A percentile compares a stretch with the other conserved stretches of the same genome.
Evolutionary conservation across 2,329 filamentous ascomycete species (phyloP).

Genomic region (Curvularia sp.): DNA sequence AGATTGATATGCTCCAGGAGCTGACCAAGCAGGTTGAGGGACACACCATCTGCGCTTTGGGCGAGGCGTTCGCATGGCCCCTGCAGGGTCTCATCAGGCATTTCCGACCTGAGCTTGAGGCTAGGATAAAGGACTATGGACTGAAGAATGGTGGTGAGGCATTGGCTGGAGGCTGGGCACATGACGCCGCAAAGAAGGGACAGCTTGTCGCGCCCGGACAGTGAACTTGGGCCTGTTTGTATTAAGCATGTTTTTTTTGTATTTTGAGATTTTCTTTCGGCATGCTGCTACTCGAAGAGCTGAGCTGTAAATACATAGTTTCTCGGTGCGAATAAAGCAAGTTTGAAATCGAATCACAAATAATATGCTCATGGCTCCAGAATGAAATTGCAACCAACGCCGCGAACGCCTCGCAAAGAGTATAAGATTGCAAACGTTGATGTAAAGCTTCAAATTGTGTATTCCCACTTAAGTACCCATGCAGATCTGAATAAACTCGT

Average conservation of each 20-base stretch:
- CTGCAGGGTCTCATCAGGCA: slow-evolving; percentile 98
- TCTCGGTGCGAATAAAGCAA: slow-evolving; percentile 38
- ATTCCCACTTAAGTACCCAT: slow-evolving; percentile 48
- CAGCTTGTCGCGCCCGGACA: slow-evolving; percentile 88
- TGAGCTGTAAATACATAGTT: slow-evolving; percentile 50
- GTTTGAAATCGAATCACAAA: slow-evolving; percentile 17
- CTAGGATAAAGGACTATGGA: slow-evolving; percentile 82
- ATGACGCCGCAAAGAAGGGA: slow-evolving; percentile 76
- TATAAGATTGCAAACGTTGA: background rate
- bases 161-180: slow-evolving; percentile 87
- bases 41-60: slow-evolving; percentile 97
- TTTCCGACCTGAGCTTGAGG: slow-evolving; percentile 95
- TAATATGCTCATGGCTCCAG: background rate
- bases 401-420: slow-evolving; percentile 9
- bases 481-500: slow-evolving; percentile 72
- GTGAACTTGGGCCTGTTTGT: slow-evolving; percentile 53
- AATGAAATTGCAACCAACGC: slow-evolving; percentile 9
- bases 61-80: slow-evolving; percentile 98
- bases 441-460: background rate
- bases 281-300: slow-evolving; percentile 21
- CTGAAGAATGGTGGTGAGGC: slow-evolving; percentile 74
- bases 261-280: slow-evolving; percentile 12
- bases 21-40: slow-evolving; percentile 99
- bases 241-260: slow-evolving; percentile 33
- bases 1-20: slow-evolving; percentile 99